Percentiles rank a stretch among this genome's conserved stretches.
Evolutionary conservation across 164 flowering plant species (phyloP).

Genomic region (Cinnamomum micranthum): DNA sequence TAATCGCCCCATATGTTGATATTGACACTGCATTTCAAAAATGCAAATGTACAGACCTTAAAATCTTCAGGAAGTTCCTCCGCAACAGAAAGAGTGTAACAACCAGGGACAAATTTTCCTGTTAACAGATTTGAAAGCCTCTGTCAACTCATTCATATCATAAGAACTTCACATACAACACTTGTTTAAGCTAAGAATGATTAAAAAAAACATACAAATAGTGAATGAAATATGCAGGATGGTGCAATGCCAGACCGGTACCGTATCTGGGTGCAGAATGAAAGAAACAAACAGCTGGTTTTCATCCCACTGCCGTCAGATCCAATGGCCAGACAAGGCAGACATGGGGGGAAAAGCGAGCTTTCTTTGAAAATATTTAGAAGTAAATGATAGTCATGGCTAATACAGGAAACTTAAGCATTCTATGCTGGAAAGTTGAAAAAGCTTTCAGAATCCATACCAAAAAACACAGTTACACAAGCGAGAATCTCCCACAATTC

Average conservation of each 20-base stretch:
- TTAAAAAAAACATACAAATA: background rate
- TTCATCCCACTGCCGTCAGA: background rate
- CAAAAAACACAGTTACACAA: background rate
- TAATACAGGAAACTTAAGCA: background rate
- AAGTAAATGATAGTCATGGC: too few relatives aligned
- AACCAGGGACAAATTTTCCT: constrained; percentile 84
- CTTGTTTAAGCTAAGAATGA: background rate
- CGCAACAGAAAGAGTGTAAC: constrained; percentile 87
- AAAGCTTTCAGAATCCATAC: background rate
- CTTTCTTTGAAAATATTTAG: background rate
- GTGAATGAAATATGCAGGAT: background rate
- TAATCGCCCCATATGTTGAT: background rate
- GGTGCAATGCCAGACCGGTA: background rate
- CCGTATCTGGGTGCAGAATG: background rate
- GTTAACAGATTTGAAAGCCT: constrained; percentile 13
- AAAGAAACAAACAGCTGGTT: background rate
- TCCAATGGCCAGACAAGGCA: background rate
- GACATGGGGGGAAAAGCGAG: background rate
- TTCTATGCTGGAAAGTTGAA: background rate
- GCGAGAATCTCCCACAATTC: background rate
- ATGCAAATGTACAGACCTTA: constrained; percentile 32
- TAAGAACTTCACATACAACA: background rate
- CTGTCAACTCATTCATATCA: background rate
- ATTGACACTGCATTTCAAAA: background rate
- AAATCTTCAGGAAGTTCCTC: constrained; percentile 71